Percentiles rank a stretch among this genome's conserved stretches.
Evolutionary conservation across 2,329 filamentous ascomycete genomes (phyloP).

Genomic region (Fusarium oxysporum): DNA sequence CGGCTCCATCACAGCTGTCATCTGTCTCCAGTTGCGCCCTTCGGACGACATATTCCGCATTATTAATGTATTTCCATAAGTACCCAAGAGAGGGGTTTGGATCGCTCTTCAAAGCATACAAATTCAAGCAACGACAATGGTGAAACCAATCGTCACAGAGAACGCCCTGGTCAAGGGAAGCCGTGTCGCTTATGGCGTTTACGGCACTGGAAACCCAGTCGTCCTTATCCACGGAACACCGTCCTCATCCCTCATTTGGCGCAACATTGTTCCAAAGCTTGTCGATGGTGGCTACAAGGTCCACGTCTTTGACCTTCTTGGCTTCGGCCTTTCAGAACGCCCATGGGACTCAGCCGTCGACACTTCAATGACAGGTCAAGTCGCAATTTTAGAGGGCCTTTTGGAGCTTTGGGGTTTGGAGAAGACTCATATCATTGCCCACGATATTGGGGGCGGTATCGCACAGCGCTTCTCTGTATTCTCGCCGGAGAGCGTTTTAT

Average conservation of each 20-base stretch:
- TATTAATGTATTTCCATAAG: constrained; percentile 32
- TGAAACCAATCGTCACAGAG: constrained; percentile 42
- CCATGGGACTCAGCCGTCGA: constrained; percentile 46
- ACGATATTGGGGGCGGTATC: constrained; percentile 50
- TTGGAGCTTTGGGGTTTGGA: constrained; percentile 45
- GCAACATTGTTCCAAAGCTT: constrained; percentile 44
- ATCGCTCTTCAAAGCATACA: background rate
- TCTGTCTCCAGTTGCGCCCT: constrained; percentile 22
- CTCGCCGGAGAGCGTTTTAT: constrained; percentile 36
- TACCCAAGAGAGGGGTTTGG: fast-evolving
- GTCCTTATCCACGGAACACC: constrained; percentile 51
- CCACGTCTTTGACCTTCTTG: constrained; percentile 49
- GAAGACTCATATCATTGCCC: constrained; percentile 43
- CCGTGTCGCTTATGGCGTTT: constrained; percentile 46
- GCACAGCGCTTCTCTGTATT: constrained; percentile 46
- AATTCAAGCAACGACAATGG: background rate
- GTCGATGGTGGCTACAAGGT: constrained; percentile 41
- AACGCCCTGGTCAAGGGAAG: constrained; percentile 44
- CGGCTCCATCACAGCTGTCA: background rate
- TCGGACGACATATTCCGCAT: constrained; percentile 25
- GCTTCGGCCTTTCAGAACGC: constrained; percentile 49
- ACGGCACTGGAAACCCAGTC: constrained; percentile 43
- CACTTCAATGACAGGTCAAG: constrained; percentile 50
- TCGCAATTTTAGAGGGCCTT: constrained; percentile 45
- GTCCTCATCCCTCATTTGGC: constrained; percentile 51